phyloP scores from a whole-genome alignment of 2,329 filamentous ascomycete genomes.

The Bipolaris cookei region DNA sequence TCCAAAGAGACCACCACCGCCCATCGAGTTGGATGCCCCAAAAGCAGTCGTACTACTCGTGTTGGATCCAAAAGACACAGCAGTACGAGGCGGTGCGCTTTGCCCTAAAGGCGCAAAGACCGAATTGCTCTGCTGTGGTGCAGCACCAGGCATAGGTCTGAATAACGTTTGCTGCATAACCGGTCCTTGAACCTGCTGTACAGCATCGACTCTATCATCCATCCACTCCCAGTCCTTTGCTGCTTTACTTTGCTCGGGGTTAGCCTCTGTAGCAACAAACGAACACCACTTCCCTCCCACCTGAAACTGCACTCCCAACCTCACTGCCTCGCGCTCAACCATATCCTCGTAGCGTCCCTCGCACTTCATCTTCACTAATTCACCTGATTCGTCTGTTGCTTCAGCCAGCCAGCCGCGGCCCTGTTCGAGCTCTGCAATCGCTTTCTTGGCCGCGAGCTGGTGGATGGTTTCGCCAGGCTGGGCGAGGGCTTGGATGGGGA shows the following conservation, averaged over 20 bases:
- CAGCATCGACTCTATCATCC: conserved; percentile 22
- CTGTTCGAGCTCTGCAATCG: conserved; percentile 72
- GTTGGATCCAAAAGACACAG: no score
- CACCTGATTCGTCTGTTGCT: conserved; percentile 48
- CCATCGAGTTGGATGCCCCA: not conserved
- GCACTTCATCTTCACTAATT: conserved; percentile 50
- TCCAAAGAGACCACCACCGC: not conserved
- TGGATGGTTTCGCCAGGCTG: conserved; percentile 65
- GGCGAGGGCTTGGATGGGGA: conserved; percentile 63
- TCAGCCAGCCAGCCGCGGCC: conserved; percentile 66
- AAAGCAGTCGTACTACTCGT: not conserved
- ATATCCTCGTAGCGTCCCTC: conserved; percentile 63
- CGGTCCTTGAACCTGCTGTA: not conserved
- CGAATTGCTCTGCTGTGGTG: no score
- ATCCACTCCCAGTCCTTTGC: conserved; percentile 33
- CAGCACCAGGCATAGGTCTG: no score
- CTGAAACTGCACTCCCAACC: conserved; percentile 69
- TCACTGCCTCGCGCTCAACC: conserved; percentile 69
- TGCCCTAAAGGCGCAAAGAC: no score
- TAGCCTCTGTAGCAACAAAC: conserved; percentile 69
- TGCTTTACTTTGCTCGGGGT: conserved; percentile 16
- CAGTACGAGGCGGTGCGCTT: no score
- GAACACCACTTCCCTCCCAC: conserved; percentile 74
- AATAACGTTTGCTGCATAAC: not conserved
- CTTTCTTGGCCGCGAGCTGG: conserved; percentile 72